Evolutionary conservation across 106 monocot species (phyloP), one percentile per base, ranked within the genome.

Genomic region (Triglochin maritima): DNA sequence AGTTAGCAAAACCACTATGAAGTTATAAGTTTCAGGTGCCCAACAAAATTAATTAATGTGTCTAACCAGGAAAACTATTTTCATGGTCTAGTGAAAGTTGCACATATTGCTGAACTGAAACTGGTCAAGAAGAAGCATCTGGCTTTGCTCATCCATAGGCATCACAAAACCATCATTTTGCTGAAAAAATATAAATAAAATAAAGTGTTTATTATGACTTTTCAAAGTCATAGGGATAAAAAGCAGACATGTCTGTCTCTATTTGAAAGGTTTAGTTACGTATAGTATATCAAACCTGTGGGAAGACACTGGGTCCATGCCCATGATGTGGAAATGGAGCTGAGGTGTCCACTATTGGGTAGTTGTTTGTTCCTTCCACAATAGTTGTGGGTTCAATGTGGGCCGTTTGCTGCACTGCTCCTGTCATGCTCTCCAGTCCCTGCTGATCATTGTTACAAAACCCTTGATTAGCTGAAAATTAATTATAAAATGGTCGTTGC

Each of bases 391-490:
- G 47, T 72, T 67, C 60, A 69, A 55, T 58, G 57, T 68, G 68
- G 69, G 53, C 64, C 57, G 59, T 56, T 69, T 72, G 69, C 59
- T 64, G 60, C 49, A 55, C 45, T 46, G 61, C 41, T 48, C 66
- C 65, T 51, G 75, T 62, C 59, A 71, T 47, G 54, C 63, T 64
- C 64, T 55, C 81, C 69, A 80, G 47, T 58, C 70, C 67, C 81
- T 84, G 73, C 44, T 56, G 42, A 65, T 49, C 9, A 17, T 60
- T 60, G 9, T 60, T 41, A 16, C 15, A 41, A 9, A 29, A 7
- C 7, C 42, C 3, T 29, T 29, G 17, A 60, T 60, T 41, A 60
- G 9, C 11, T 12, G 14, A 13, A 9, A 60, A 15, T 15, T 14
- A 12, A 12, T 60, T 12, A 17, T 60, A 17, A 9, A 17, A 12